phyloP scores from a whole-genome alignment of 2,329 filamentous ascomycete genomes.

The Xylaria sp. region DNA sequence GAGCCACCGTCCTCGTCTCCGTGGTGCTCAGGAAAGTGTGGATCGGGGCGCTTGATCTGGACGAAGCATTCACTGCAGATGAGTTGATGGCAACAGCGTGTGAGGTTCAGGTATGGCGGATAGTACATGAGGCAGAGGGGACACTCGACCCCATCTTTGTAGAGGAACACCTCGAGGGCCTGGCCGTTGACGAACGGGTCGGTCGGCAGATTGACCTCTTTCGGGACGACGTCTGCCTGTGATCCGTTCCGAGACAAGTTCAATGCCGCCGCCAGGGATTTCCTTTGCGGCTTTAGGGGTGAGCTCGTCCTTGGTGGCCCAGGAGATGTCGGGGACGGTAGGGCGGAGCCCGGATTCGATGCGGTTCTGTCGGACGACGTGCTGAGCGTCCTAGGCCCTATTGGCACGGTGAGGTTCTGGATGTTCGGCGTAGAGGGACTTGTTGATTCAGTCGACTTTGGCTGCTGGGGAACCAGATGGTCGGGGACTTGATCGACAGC shows the following conservation, averaged over 20 bases:
- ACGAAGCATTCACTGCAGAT: conserved; percentile 99
- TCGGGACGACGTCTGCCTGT: conserved; percentile 70
- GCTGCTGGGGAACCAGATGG: conserved; percentile 54
- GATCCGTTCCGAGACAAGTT: conserved; percentile 75
- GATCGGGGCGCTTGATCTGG: conserved; percentile 85
- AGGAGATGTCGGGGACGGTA: conserved; percentile 60
- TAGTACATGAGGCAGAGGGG: conserved; percentile 98
- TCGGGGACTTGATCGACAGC: conserved; percentile 81
- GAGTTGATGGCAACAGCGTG: conserved; percentile 90
- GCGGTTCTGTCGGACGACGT: conserved; percentile 71
- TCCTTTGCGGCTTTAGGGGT: conserved; percentile 80
- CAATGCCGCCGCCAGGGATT: conserved; percentile 82
- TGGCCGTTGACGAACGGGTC: conserved; percentile 95
- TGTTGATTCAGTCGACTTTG: conserved; percentile 49
- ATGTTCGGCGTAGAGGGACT: conserved; percentile 62
- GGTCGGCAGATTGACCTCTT: conserved; percentile 76
- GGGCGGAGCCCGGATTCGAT: conserved; percentile 64
- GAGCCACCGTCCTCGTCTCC: conserved; percentile 45
- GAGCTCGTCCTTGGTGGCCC: conserved; percentile 51
- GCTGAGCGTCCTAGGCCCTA: conserved; percentile 75
- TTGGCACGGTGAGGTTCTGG: conserved; percentile 77
- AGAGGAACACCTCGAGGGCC: conserved; percentile 86
- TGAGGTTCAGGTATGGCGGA: conserved; percentile 90
- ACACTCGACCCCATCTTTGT: conserved; percentile 88
- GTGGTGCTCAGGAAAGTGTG: conserved; percentile 73